Conservation (phyloP, 257 asterid genomes). For the Scutellaria minor region DNA sequence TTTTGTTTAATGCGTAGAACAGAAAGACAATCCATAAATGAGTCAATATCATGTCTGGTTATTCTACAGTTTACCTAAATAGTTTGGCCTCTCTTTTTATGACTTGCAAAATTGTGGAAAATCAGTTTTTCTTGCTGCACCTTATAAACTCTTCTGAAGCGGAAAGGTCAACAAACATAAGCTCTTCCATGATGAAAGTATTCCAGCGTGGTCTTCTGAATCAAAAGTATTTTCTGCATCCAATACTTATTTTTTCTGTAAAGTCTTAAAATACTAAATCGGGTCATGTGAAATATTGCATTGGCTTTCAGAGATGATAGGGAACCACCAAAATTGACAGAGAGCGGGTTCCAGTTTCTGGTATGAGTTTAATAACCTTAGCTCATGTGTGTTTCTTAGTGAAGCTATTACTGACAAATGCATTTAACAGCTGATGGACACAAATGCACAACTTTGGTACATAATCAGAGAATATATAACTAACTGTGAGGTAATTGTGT, state of each 20-base stretch:
- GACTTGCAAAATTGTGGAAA: constrained; percentile 52
- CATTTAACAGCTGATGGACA: constrained; percentile 87
- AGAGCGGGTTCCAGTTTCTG: constrained; percentile 97
- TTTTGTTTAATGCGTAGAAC: constrained; percentile 18
- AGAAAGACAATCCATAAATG: constrained; percentile 29
- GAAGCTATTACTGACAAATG: constrained; percentile 46
- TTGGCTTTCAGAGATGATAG: constrained; percentile 81
- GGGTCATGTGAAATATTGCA: constrained; percentile 29
- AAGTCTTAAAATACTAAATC: constrained; percentile 31
- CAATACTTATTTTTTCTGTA: constrained; percentile 22
- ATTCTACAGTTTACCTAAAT: constrained; percentile 40
- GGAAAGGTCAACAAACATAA: constrained; percentile 79
- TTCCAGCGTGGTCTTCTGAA: constrained; percentile 94
- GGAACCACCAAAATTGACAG: constrained; percentile 87
- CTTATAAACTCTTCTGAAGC: constrained; percentile 89
- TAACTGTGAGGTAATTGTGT: constrained; percentile 78
- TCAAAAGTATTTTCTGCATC: constrained; percentile 68
- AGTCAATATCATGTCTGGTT: constrained; percentile 33
- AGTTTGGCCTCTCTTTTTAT: constrained; percentile 49
- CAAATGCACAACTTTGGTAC: constrained; percentile 98
- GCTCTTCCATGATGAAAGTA: constrained; percentile 93
- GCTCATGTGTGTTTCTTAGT: constrained; percentile 35
- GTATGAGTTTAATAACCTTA: constrained; percentile 51
- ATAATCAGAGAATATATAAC: constrained; percentile 94
- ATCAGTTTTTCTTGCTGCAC: constrained; percentile 92